A percentile compares a stretch with the other conserved stretches of the same genome.
Evolutionary conservation across 306 rosid genomes (phyloP).

Genomic region (Cucurbita moschata): DNA sequence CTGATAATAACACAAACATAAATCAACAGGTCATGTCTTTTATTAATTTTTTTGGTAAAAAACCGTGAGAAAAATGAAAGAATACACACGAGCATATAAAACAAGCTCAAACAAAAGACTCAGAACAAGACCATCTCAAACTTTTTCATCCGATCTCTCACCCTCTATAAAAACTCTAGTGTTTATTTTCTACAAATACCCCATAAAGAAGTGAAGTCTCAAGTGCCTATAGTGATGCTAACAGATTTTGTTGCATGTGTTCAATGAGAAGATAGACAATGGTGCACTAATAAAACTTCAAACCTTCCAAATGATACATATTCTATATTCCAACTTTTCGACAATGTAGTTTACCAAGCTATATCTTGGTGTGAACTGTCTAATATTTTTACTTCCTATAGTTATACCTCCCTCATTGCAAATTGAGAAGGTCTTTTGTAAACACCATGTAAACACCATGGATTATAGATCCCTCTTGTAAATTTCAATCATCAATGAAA

Average conservation of each 20-base stretch:
- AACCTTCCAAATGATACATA: background rate
- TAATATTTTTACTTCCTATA: no score
- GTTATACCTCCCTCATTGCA: no score
- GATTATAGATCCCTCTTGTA: no score
- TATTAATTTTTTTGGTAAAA: no score
- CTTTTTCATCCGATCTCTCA: no score
- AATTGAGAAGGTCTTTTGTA: no score
- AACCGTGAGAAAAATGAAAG: background rate
- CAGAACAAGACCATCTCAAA: no score
- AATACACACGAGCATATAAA: background rate
- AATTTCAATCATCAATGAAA: no score
- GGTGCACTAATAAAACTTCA: background rate
- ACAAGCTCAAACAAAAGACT: no score
- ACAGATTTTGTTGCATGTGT: background rate
- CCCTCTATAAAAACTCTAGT: background rate
- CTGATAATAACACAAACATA: conserved; percentile 18
- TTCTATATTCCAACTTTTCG: background rate
- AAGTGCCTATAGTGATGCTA: background rate
- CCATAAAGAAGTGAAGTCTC: background rate
- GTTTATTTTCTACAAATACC: background rate
- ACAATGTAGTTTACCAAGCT: no score
- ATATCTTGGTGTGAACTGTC: no score
- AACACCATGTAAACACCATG: no score
- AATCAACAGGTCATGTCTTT: background rate
- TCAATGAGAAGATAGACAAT: background rate